A percentile compares a stretch with the other conserved stretches of the same genome.
Conservation (phyloP, 2,329 filamentous ascomycete species). For the Grosmannia penicillata region DNA sequence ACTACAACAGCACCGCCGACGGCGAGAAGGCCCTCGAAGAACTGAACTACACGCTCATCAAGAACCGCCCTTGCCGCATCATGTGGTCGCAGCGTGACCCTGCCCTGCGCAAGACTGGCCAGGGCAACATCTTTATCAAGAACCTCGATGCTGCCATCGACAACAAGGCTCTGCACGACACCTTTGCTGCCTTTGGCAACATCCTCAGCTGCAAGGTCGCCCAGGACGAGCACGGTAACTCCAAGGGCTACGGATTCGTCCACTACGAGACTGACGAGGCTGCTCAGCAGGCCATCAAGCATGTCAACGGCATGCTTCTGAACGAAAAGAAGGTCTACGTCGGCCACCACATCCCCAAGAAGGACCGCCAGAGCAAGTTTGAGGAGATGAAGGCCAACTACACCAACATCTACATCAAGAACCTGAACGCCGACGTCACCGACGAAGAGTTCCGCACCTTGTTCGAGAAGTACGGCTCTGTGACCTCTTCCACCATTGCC, state of each 20-base stretch:
- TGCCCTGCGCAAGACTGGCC: conserved; percentile 95
- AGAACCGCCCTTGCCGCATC: conserved; percentile 96
- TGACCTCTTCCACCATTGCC: conserved; percentile 89
- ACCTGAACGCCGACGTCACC: conserved; percentile 68
- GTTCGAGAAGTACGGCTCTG: conserved; percentile 84
- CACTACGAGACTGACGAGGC: conserved; percentile 99
- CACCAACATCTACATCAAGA: conserved; percentile 99
- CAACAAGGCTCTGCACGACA: conserved; percentile 99
- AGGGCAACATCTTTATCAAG: conserved; percentile 99
- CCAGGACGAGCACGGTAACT: conserved; percentile 90
- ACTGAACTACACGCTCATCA: conserved; percentile 98
- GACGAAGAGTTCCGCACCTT: conserved; percentile 91
- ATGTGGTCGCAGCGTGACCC: conserved; percentile 99
- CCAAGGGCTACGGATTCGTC: conserved; percentile 97
- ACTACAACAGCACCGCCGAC: conserved; percentile 96
- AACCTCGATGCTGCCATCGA: conserved; percentile 97
- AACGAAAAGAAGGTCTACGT: conserved; percentile 99
- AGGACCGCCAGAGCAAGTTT: conserved; percentile 99
- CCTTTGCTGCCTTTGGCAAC: conserved; percentile 96
- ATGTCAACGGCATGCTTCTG: conserved; percentile 97
- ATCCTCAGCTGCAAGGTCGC: conserved; percentile 99
- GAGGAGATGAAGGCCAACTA: conserved; percentile 99
- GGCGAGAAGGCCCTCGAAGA: conserved; percentile 98
- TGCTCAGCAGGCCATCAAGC: conserved; percentile 93
- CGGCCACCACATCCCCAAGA: conserved; percentile 98